Base-by-base conservation (phyloP, 106 monocot genomes). In the Platanthera zijinensis region DNA sequence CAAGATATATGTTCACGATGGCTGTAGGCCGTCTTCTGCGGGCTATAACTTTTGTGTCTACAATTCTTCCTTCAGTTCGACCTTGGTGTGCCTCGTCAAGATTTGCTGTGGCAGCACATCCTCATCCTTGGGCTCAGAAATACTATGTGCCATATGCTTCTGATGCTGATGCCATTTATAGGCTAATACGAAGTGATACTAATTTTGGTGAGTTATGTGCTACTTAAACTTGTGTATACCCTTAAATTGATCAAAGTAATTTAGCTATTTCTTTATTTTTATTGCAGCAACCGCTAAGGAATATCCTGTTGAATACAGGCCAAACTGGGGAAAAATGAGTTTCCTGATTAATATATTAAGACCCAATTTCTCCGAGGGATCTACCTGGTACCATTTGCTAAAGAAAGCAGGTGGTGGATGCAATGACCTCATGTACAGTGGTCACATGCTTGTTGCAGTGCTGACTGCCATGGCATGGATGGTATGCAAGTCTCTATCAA, bases 381-480 rank as follows among this genome's bases (percentile, higher is more conserved):
- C 91, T 80, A 80, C 89, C 48, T 99, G 97, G 97, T 92, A 90
- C 68, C 87, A 88, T 46, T 82, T 99, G 64, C 61, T 99, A 75
- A 94, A 88, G 78, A 89, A 78, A 84, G 97, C 94, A 28, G 80
- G 94, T 64, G 97, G 97, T 19, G 97, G 97, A 9, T 99, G 97
- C 82, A 99, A 99, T 82, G 97, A 99, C 74, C 80, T 99, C 69
- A 82, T 94, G 51, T 99, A 99, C 57, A 99, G 97, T 79, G 97
- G 97, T 13, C 94, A 99, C 57, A 99, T 99, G 97, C 79, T 99
- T 74, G 94, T 99, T 77, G 87, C 97, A 21, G 97, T 92, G 9
- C 75, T 99, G 52, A 94, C 97, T 74, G 97, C 97, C 21, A 94
- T 99, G 97, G 97, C 97, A 75, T 99, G 97, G 97, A 92, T 86